phyloP scores from a whole-genome alignment of 139 green algal species.

The Tetradesmus lagerheimii region DNA sequence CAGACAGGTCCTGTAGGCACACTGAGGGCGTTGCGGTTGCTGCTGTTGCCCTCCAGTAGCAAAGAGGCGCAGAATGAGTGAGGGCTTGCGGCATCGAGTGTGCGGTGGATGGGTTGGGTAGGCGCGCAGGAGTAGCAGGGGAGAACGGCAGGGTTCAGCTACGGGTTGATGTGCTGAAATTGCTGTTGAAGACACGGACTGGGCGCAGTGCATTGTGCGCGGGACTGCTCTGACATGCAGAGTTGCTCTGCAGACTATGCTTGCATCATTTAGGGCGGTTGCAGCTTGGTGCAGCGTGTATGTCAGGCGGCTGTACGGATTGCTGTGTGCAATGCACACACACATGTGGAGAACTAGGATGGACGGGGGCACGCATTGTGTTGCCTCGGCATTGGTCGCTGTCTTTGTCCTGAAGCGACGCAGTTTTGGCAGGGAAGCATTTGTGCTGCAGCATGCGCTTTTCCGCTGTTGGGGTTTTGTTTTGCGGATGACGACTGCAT shows the following conservation, averaged over 20 bases:
- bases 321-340: no score
- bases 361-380: background rate
- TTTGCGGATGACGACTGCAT: background rate
- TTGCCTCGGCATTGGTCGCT: background rate
- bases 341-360: background rate
- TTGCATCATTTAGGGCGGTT: background rate
- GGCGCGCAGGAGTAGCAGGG: no score
- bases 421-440: no score
- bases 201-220: background rate
- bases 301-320: background rate
- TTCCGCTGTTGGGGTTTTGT: background rate
- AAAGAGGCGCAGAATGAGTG: no score
- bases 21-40: background rate
- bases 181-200: background rate
- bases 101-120: background rate
- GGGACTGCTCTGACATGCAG: background rate
- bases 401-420: no score
- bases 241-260: background rate
- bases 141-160: no score
- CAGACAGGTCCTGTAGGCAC: background rate
- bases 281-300: background rate
- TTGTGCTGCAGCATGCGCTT: background rate
- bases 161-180: background rate
- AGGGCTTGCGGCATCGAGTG: no score
- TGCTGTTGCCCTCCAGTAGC: background rate